phyloP scores from a whole-genome alignment of 2,329 filamentous ascomycete genomes.

The Chaetothyriales sp. region DNA sequence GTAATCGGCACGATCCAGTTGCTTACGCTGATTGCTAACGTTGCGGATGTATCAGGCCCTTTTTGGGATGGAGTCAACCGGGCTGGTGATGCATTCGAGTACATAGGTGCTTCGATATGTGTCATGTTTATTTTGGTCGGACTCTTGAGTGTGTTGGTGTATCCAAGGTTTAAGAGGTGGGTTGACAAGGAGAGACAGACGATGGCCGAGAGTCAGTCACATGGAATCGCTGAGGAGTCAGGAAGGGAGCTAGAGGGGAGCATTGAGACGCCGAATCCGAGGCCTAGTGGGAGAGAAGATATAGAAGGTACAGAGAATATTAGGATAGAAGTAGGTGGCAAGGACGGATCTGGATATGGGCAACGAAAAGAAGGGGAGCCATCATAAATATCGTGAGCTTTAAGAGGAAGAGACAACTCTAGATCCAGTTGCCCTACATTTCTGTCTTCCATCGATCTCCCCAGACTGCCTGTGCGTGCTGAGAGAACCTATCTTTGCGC shows the following conservation, averaged over 20 bases:
- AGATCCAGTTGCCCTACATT: too few species aligned
- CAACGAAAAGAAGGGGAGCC: too few species aligned
- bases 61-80: slow-evolving; percentile 83
- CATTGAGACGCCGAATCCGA: neutral
- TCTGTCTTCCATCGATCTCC: too few species aligned
- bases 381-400: too few species aligned
- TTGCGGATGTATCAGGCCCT: slow-evolving; percentile 44
- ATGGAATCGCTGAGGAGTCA: neutral
- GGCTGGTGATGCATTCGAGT: slow-evolving; percentile 68
- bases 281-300: neutral
- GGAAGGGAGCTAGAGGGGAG: neutral
- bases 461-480: too few species aligned
- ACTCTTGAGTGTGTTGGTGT: slow-evolving; percentile 56
- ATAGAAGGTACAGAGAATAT: neutral
- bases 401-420: too few species aligned
- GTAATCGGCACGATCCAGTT: slow-evolving; percentile 80
- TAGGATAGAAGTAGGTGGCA: neutral
- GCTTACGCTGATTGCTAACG: slow-evolving; percentile 62
- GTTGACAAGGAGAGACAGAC: slow-evolving; percentile 30
- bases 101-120: slow-evolving; percentile 76
- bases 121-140: slow-evolving; percentile 71
- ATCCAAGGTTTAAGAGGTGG: slow-evolving; percentile 62
- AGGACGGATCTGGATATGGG: neutral
- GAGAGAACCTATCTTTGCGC: too few species aligned
- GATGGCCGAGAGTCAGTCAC: slow-evolving; percentile 1